Evolutionary conservation across 352 stramenopile species (phyloP).

Genomic region (Phytophthora kernoviae): DNA sequence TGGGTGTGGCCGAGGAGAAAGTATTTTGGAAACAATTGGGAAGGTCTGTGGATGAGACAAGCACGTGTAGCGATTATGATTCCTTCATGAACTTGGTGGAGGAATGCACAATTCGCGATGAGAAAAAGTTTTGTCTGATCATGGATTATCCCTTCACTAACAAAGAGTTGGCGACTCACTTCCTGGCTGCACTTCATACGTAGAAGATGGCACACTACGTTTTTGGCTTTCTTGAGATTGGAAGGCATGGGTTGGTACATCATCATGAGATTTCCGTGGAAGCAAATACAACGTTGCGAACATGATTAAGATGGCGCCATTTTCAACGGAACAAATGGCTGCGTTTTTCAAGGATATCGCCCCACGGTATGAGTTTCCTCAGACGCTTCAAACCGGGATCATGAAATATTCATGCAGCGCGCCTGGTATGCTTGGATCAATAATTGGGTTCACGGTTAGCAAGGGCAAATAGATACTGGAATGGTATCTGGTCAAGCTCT

Average conservation of each 20-base stretch:
- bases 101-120: background rate
- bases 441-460: constrained; percentile 27
- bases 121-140: constrained; percentile 12
- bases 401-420: constrained; percentile 23
- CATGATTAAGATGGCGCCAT: constrained; percentile 16
- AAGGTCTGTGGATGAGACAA: constrained; percentile 4
- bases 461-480: constrained; percentile 5
- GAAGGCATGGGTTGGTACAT: constrained; percentile 25
- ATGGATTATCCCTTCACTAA: constrained; percentile 26
- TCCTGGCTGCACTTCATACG: constrained; percentile 13
- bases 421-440: constrained; percentile 25
- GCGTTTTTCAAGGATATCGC: constrained; percentile 27
- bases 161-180: constrained; percentile 18
- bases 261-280: constrained; percentile 5
- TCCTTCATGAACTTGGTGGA: background rate
- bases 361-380: constrained; percentile 14
- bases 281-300: constrained; percentile 15
- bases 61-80: background rate
- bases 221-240: constrained; percentile 30
- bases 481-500: too few relatives aligned
- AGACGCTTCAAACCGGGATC: constrained; percentile 16
- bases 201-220: constrained; percentile 21
- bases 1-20: constrained; percentile 4
- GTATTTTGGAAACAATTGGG: constrained; percentile 2
- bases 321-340: constrained; percentile 28